A percentile compares a stretch with the other conserved stretches of the same genome.
phyloP scores from a whole-genome alignment of 164 flowering plant genomes.

The Vitis labrusca region DNA sequence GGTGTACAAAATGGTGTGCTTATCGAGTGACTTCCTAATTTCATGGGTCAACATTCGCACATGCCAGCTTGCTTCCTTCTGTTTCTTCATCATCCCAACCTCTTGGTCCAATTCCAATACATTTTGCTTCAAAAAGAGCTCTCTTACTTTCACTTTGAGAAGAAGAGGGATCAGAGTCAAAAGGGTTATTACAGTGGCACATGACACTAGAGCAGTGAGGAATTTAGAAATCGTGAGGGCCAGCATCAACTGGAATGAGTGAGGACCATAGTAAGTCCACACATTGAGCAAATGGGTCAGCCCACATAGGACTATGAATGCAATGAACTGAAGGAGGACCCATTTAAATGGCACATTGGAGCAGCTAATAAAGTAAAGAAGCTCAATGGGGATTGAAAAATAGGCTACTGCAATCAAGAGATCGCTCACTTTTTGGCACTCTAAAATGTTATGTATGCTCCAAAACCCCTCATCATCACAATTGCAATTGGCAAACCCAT shows the following conservation, averaged over 20 bases:
- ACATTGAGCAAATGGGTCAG: conserved; percentile 57
- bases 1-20: conserved; percentile 52
- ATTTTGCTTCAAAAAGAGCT: conserved; percentile 51
- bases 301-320: conserved; percentile 67
- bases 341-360: conserved; percentile 62
- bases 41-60: conserved; percentile 61
- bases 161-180: conserved; percentile 54
- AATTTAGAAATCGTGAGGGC: conserved; percentile 51
- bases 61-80: conserved; percentile 59
- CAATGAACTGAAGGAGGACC: conserved; percentile 57
- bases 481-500: conserved; percentile 33
- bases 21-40: conserved; percentile 63
- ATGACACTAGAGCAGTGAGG: conserved; percentile 60
- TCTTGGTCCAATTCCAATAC: conserved; percentile 54
- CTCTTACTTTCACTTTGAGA: conserved; percentile 54
- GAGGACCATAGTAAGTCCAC: conserved; percentile 60
- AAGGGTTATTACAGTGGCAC: conserved; percentile 65
- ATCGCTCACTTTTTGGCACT: conserved; percentile 57
- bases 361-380: conserved; percentile 54
- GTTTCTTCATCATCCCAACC: conserved; percentile 61
- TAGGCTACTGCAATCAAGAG: conserved; percentile 60
- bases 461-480: conserved; percentile 58
- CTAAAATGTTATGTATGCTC: conserved; percentile 36
- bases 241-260: conserved; percentile 54
- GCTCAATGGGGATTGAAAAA: conserved; percentile 61